Conservation (phyloP, 2,329 filamentous ascomycete species). For the Pseudonectria foliicola region DNA sequence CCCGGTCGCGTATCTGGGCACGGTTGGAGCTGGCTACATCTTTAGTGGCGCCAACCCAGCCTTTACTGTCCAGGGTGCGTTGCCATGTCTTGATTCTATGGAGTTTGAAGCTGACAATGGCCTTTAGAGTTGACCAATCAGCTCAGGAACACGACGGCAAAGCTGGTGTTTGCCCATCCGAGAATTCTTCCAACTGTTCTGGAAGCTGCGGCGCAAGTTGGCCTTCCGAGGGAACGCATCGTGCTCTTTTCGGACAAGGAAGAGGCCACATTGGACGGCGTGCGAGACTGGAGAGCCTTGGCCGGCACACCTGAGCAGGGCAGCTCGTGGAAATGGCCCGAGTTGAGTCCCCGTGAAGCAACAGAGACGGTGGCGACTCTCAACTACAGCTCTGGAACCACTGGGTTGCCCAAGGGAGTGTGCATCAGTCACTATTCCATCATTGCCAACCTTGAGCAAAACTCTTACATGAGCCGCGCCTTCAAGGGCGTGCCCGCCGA, state of each 20-base stretch:
- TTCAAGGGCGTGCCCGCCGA: slow-evolving; percentile 28
- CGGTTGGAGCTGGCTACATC: slow-evolving; percentile 43
- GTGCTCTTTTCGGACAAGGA: slow-evolving; percentile 41
- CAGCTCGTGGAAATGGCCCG: slow-evolving; percentile 33
- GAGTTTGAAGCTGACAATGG: slow-evolving; percentile 2
- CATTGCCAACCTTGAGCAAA: slow-evolving; percentile 43
- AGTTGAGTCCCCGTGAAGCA: slow-evolving; percentile 29
- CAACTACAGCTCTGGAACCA: slow-evolving; percentile 46
- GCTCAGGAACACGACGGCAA: slow-evolving; percentile 43
- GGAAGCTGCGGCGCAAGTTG: slow-evolving; percentile 33
- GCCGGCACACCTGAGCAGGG: slow-evolving; percentile 27
- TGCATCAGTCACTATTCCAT: slow-evolving; percentile 43
- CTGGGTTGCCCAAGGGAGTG: slow-evolving; percentile 45
- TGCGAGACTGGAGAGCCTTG: slow-evolving; percentile 36
- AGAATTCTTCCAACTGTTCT: slow-evolving; percentile 35
- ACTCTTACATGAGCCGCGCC: slow-evolving; percentile 37
- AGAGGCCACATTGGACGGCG: slow-evolving; percentile 22
- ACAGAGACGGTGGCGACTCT: slow-evolving; percentile 33
- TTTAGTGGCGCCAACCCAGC: slow-evolving; percentile 49
- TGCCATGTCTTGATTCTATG: neutral
- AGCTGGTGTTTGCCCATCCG: slow-evolving; percentile 42
- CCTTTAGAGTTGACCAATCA: slow-evolving; percentile 42
- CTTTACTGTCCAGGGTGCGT: slow-evolving; percentile 40
- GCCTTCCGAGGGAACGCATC: slow-evolving; percentile 34
- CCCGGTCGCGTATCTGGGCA: slow-evolving; percentile 46